phyloP scores from a whole-genome alignment of 306 rosid species.

The Pterocarpus santalinus region DNA sequence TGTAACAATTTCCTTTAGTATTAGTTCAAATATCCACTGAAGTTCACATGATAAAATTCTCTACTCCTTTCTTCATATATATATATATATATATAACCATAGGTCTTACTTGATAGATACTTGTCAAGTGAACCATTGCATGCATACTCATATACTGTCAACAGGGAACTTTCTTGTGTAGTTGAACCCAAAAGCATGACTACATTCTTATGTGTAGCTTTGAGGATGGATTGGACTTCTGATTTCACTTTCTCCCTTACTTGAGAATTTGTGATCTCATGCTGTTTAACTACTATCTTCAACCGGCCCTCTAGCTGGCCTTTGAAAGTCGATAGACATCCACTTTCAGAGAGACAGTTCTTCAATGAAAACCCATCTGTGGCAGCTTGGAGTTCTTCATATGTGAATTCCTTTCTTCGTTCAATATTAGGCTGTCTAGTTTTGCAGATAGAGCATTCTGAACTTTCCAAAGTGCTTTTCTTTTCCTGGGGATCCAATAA shows the following conservation, averaged over 20 bases:
- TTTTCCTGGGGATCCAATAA: conserved; percentile 12
- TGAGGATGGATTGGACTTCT: conserved; percentile 70
- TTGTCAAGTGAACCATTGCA: conserved; percentile 84
- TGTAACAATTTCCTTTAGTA: conserved; percentile 32
- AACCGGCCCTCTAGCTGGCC: conserved; percentile 61
- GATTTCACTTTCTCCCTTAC: conserved; percentile 66
- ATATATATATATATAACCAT: neutral
- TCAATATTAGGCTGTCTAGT: conserved; percentile 59
- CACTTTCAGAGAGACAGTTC: conserved; percentile 67
- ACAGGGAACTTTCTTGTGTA: conserved; percentile 57
- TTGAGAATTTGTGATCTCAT: conserved; percentile 61
- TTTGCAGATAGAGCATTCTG: conserved; percentile 54
- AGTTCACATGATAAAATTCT: conserved; percentile 7
- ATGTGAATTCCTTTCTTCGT: conserved; percentile 65
- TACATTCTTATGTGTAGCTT: conserved; percentile 79
- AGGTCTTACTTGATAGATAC: conserved; percentile 75
- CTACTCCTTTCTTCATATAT: neutral
- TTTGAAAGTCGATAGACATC: conserved; percentile 58
- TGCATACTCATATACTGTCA: conserved; percentile 76
- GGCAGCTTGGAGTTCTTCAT: conserved; percentile 66
- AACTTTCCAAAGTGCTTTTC: conserved; percentile 32
- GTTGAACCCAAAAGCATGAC: conserved; percentile 75
- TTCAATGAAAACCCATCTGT: conserved; percentile 65
- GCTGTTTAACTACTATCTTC: conserved; percentile 77
- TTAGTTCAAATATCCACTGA: neutral